Base-by-base conservation (phyloP, 768 basidiomycete species). In the Termitomyces sp. region DNA sequence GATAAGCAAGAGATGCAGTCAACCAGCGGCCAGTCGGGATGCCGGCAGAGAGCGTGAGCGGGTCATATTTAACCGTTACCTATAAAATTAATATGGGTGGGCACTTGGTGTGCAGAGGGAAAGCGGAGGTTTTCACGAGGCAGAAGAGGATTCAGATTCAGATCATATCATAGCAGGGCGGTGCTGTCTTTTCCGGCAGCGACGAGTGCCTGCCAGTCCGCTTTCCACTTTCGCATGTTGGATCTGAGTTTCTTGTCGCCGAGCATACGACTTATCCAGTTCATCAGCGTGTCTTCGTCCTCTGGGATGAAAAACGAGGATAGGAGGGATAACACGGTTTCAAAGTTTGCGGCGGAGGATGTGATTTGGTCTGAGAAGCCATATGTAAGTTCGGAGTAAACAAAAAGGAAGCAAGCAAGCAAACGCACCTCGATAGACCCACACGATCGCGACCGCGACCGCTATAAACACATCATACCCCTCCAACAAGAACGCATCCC, bases 241-340 rank as follows among this genome's bases (percentile, higher is more conserved):
- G 75, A 68, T 54, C 89, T 79, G 48, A 96, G 73, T 62, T 87
- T 93, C 74, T 83, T 82, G 69, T 82, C 78, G 14, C 75, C 75
- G 8, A 84, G 74, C 58, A 75, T 75, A 61, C 72, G 79, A 69
- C 88, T 82, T 50, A 98, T 85, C 95, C 95, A 99, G 2, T 77
- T 72, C 64, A 99, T 74, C 30, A 97, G 77, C 4, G 78, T 74
- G 65, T 98, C 85, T 61, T 98, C 96, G 66, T 92, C 86, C 71
- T 96, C 91, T 0, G 93, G 91, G 7, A 98, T 87, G 69, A 97
- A 98, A 75, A 94, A 96, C 8, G 94, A 96, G 0, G 95, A 96
- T 9, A 99, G 76, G 14, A 95, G 76, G 14, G 93, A 95, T 16
- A 98, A 77, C 20, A 98, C 86, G 3, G 90, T 95, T 73, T 99